phyloP scores from a whole-genome alignment of 179 eudicot species.

The Carnegiea gigantea region DNA sequence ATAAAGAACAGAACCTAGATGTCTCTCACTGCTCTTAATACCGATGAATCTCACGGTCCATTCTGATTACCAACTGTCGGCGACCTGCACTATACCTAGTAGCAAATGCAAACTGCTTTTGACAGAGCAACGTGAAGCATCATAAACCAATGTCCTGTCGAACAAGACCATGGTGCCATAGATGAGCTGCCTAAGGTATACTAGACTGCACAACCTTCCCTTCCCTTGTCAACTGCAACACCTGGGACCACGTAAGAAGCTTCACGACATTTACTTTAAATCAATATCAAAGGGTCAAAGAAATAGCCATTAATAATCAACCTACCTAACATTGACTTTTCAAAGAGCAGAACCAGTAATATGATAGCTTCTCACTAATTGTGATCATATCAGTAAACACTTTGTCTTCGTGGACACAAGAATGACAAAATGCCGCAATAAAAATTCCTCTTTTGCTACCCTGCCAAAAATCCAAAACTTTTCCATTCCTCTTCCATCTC shows the following conservation, averaged over 20 bases:
- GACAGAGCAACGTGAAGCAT: slow-evolving; percentile 89
- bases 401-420: no score
- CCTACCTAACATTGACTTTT: no score
- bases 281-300: not conserved
- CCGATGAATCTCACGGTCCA: slow-evolving; percentile 95
- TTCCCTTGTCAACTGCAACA: slow-evolving; percentile 78
- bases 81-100: slow-evolving; percentile 97
- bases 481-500: no score
- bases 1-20: not conserved
- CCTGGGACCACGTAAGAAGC: slow-evolving; percentile 27
- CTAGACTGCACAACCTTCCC: slow-evolving; percentile 77
- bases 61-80: slow-evolving; percentile 80
- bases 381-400: no score
- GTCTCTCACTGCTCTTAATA: slow-evolving; percentile 26
- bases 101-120: slow-evolving; percentile 83
- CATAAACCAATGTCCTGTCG: slow-evolving; percentile 86
- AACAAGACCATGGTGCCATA: slow-evolving; percentile 96
- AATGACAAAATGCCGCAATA: no score
- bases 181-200: slow-evolving; percentile 78
- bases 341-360: no score
- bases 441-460: no score
- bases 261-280: slow-evolving; percentile 12
- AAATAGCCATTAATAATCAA: no score
- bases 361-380: no score
- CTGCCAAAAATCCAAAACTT: no score